Evolutionary conservation across 129 eudicot species (phyloP).

Genomic region (Flaveria linearis): DNA sequence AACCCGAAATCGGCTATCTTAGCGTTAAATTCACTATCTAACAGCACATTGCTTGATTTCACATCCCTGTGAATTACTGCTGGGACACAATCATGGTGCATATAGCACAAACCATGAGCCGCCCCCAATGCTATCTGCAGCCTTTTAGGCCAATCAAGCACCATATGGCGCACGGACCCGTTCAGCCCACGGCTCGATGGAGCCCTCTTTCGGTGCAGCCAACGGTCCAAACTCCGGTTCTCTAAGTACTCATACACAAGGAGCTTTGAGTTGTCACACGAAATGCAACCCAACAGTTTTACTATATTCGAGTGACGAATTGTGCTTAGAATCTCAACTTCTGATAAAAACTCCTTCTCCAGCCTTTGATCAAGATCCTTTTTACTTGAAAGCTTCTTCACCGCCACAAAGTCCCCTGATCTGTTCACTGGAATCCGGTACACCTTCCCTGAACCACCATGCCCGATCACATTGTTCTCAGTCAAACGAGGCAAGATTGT

Average conservation of each 20-base stretch:
- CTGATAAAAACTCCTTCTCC: conserved; percentile 72
- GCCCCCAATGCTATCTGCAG: conserved; percentile 76
- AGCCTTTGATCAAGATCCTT: conserved; percentile 46
- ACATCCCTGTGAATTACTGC: conserved; percentile 79
- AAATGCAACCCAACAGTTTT: conserved; percentile 71
- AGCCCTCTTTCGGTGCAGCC: conserved; percentile 60
- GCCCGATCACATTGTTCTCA: conserved; percentile 68
- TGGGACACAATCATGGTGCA: conserved; percentile 83
- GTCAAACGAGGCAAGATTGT: conserved; percentile 59
- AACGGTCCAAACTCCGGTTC: conserved; percentile 68
- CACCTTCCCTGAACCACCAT: conserved; percentile 91
- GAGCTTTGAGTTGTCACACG: conserved; percentile 63
- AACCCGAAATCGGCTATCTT: conserved; percentile 97
- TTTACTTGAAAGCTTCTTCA: conserved; percentile 64
- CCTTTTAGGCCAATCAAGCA: conserved; percentile 79
- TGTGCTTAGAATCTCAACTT: conserved; percentile 63
- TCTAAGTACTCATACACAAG: conserved; percentile 77
- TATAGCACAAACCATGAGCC: conserved; percentile 75
- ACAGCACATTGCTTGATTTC: conserved; percentile 73
- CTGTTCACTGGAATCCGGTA: conserved; percentile 52
- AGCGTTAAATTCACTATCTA: conserved; percentile 75
- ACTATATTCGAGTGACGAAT: conserved; percentile 78
- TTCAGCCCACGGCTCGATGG: conserved; percentile 22
- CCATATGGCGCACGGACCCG: conserved; percentile 44
- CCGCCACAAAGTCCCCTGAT: conserved; percentile 64